Base-by-base conservation (phyloP, 129 eudicot species). In the Centrapalus pauciflorus region DNA sequence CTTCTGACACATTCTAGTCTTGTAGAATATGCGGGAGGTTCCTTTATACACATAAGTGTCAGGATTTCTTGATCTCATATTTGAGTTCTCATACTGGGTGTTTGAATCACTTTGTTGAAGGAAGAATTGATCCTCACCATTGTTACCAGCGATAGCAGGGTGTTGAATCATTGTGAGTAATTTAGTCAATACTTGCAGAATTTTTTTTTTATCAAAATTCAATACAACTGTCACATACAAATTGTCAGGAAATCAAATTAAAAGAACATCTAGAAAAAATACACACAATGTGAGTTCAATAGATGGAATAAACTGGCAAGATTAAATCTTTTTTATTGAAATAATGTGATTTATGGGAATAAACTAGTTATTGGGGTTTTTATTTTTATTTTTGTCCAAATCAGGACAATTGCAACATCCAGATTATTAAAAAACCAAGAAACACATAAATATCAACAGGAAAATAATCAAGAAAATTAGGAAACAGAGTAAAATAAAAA, bases 1-100 rank as follows among this genome's bases (percentile, higher is more conserved):
- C 61, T 73, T 84, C 12, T 79, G 80, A 40, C 99, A 94, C 61
- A 86, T 64, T 6, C 95, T 70, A 0, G 99, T 93, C 72, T 93
- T 93, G 76, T 64, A 93, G 64, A 93, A 93, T 52, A 93, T 86
- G 50, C 76, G 75, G 49, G 87, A 68, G 17, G 84, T 79, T 65
- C 96, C 90, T 66, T 64, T 83, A 27, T 48, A 79, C 65, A 61
- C 58, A n/a, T n/a, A n/a, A n/a, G n/a, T n/a, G n/a, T 77, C 89
- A 2, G 63, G 67, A 19, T 27, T 73, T 46, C 71, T 81, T n/a
- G 73, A 74, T 23, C 80, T 77, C 64, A 72, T 81, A 16, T 85
- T 80, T 9, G 37, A 74, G 50, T 66, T 37, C 5, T 85, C 86
- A 64, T 60, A 71, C 24, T 77, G 84, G 9, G 71, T 9, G 61